A percentile compares a stretch with the other conserved stretches of the same genome.
Conservation (phyloP, 257 asterid genomes). For the Euphrasia confusa region DNA sequence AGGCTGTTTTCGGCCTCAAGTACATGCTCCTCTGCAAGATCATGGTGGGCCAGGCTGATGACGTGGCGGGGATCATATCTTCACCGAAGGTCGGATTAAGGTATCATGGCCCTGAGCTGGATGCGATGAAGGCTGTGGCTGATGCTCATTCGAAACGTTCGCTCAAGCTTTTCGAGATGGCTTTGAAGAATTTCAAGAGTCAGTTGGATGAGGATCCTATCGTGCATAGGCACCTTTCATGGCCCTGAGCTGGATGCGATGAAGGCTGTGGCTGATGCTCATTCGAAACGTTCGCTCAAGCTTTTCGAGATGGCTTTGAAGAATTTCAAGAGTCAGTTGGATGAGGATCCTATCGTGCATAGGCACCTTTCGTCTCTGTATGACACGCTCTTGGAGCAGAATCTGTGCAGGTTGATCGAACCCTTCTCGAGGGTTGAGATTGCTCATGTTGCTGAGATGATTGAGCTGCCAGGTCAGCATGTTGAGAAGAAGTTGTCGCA, state of each 20-base stretch:
- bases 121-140: slow-evolving; percentile 68
- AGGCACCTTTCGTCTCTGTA: slow-evolving; percentile 63
- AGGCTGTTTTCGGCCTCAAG: slow-evolving; percentile 55
- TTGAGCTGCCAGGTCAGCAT: slow-evolving; percentile 49
- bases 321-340: slow-evolving; percentile 52
- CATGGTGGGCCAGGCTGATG: slow-evolving; percentile 65
- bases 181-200: slow-evolving; percentile 47
- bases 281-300: slow-evolving; percentile 56
- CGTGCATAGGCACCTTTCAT: slow-evolving; percentile 66
- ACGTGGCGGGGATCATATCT: slow-evolving; percentile 55
- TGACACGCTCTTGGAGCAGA: slow-evolving; percentile 60
- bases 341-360: slow-evolving; percentile 64
- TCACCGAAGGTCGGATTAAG: slow-evolving; percentile 57
- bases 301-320: slow-evolving; percentile 52
- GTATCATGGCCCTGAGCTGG: slow-evolving; percentile 59
- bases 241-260: slow-evolving; percentile 58
- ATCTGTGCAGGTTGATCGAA: slow-evolving; percentile 64
- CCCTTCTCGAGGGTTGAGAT: slow-evolving; percentile 61
- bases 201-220: slow-evolving; percentile 64
- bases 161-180: slow-evolving; percentile 50
- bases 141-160: slow-evolving; percentile 64
- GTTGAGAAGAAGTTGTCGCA: slow-evolving; percentile 60
- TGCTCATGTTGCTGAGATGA: slow-evolving; percentile 52
- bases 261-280: slow-evolving; percentile 70
- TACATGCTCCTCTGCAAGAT: slow-evolving; percentile 59